Evolutionary conservation across 169 alveolate genomes (phyloP).

Genomic region (Plasmodium adleri): DNA sequence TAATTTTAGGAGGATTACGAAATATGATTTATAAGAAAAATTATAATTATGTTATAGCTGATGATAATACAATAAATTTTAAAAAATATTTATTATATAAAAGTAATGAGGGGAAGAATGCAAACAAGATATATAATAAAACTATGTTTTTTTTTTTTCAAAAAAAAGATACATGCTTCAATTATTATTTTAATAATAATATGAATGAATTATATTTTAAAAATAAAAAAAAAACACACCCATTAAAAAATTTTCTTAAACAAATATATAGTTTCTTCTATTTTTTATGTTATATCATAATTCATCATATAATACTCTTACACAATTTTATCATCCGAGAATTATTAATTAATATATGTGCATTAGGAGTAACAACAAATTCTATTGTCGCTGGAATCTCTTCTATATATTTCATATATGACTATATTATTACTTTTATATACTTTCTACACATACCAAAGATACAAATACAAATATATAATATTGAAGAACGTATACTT

Average conservation of each 20-base stretch:
- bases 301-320: slow-evolving; percentile 20
- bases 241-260: slow-evolving; percentile 6
- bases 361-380: slow-evolving; percentile 67
- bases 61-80: slow-evolving; percentile 46
- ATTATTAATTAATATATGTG: slow-evolving; percentile 54
- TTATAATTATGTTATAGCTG: slow-evolving; percentile 70
- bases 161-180: slow-evolving; percentile 28
- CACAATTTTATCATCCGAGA: slow-evolving; percentile 41
- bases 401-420: slow-evolving; percentile 56
- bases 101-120: slow-evolving; percentile 2
- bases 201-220: not conserved
- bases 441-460: slow-evolving; percentile 50
- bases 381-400: slow-evolving; percentile 74
- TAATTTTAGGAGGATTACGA: slow-evolving; percentile 42
- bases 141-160: slow-evolving; percentile 23
- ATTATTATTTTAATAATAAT: slow-evolving; percentile 5
- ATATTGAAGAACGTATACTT: slow-evolving; percentile 55
- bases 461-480: slow-evolving; percentile 60
- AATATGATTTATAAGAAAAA: slow-evolving; percentile 62
- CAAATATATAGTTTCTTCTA: slow-evolving; percentile 21
- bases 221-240: not conserved
- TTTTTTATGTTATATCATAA: slow-evolving; percentile 14
- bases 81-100: slow-evolving; percentile 43
- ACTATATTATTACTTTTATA: slow-evolving; percentile 44
- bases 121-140: slow-evolving; percentile 16